Conservation (phyloP, 1,284 basidiomycete genomes). For the Pseudozyma tsukubaensis region DNA sequence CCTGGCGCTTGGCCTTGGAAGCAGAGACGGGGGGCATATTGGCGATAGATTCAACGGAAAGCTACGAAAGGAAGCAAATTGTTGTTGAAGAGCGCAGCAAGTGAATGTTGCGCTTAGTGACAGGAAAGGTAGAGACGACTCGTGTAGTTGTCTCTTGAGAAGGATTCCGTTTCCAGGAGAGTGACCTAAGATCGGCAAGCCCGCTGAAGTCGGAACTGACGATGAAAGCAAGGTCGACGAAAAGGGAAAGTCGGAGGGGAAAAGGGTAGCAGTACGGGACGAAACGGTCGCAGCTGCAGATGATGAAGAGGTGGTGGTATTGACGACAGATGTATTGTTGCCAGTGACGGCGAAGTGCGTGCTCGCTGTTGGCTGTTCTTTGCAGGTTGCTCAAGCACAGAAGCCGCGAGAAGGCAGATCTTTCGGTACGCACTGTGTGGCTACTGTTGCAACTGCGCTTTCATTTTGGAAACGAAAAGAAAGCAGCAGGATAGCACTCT, state of each 20-base stretch:
- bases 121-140: conserved; percentile 1
- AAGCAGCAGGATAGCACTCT: too few species aligned
- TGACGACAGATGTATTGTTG: background rate
- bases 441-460: too few species aligned
- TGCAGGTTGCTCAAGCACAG: background rate
- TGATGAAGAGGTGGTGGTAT: conserved; percentile 19
- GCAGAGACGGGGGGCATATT: conserved; percentile 66
- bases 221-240: conserved; percentile 8
- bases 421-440: too few species aligned
- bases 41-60: conserved; percentile 3
- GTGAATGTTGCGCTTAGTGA: conserved; percentile 18
- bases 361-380: background rate
- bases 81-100: conserved; percentile 14
- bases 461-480: too few species aligned
- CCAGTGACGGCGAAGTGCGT: conserved; percentile 15
- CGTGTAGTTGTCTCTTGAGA: conserved; percentile 3
- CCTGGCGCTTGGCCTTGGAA: conserved; percentile 69
- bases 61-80: background rate
- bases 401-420: too few species aligned
- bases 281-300: conserved; percentile 30
- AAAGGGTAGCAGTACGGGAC: conserved; percentile 18
- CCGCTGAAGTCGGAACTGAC: conserved; percentile 18
- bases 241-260: background rate
- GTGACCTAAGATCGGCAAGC: conserved; percentile 37
- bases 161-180: background rate